Evolutionary conservation across 2,329 filamentous ascomycete genomes (phyloP).

Genomic region (Cyanodermella asteris): DNA sequence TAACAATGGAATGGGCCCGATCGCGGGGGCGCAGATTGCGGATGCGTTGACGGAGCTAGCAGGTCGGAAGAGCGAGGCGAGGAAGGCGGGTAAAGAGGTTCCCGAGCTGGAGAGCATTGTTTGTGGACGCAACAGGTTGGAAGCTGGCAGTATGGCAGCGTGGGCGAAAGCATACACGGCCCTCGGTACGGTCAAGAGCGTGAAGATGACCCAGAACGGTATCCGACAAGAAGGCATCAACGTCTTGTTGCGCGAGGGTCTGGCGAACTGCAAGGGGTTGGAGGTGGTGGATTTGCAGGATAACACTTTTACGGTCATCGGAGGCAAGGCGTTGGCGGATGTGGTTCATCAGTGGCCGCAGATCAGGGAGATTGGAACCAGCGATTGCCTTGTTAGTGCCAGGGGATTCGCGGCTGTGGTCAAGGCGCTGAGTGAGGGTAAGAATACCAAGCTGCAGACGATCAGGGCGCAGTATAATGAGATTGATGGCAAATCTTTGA

Average conservation of each 20-base stretch:
- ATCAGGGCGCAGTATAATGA: constrained; percentile 87
- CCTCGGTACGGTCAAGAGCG: constrained; percentile 57
- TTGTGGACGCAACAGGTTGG: constrained; percentile 84
- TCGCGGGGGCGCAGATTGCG: constrained; percentile 72
- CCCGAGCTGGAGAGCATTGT: constrained; percentile 87
- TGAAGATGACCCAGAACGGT: constrained; percentile 98
- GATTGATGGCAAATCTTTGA: constrained; percentile 55
- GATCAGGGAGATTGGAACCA: constrained; percentile 65
- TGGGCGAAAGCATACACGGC: constrained; percentile 79
- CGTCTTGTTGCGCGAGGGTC: constrained; percentile 54
- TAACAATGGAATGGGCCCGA: constrained; percentile 91
- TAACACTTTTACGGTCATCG: constrained; percentile 78
- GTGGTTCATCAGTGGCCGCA: constrained; percentile 54
- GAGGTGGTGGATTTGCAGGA: constrained; percentile 79
- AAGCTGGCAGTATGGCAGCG: constrained; percentile 87
- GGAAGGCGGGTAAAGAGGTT: constrained; percentile 38
- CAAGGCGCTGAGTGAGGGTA: constrained; percentile 48
- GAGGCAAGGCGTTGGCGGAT: constrained; percentile 55
- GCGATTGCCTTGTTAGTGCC: constrained; percentile 64
- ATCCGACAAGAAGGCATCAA: constrained; percentile 87
- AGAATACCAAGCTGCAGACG: constrained; percentile 58
- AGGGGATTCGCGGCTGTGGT: constrained; percentile 58
- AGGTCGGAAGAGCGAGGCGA: constrained; percentile 56
- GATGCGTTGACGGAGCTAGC: constrained; percentile 70
- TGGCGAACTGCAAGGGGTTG: constrained; percentile 47